These are phyloP conservation scores for Sphenostylis stenocarpa DNA, from an alignment of 306 rosid species.

Conservation along the genomic window DNA sequence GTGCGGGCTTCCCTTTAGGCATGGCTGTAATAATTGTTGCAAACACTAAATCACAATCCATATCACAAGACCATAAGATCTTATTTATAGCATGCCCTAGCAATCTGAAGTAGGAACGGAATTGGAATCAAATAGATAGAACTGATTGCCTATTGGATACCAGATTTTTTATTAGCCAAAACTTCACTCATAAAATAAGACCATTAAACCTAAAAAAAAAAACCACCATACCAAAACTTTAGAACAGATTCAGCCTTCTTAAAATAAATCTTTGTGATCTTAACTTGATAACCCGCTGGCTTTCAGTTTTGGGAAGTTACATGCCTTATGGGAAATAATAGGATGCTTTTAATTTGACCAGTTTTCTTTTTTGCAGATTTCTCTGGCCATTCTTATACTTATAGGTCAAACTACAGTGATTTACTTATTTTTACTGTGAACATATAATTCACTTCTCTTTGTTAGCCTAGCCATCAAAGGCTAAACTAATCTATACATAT, in stretches of 20 bases:
- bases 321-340: background rate
- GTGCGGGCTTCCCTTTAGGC: background rate
- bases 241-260: background rate
- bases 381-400: background rate
- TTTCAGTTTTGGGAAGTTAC: background rate
- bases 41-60: slow-evolving; percentile 15
- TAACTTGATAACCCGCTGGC: background rate
- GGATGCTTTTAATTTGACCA: slow-evolving; percentile 11
- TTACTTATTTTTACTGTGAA: background rate
- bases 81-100: slow-evolving; percentile 1
- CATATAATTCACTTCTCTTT: background rate
- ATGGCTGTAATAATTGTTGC: background rate
- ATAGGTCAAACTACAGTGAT: background rate
- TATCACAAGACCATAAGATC: background rate
- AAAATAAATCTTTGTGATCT: background rate
- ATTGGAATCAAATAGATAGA: background rate
- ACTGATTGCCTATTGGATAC: background rate
- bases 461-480: background rate
- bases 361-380: background rate
- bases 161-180: background rate
- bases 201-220: background rate
- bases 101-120: background rate
- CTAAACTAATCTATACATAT: background rate
- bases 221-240: background rate
- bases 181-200: background rate